phyloP scores from a whole-genome alignment of 345 rosid genomes.

The Jatropha curcas region DNA sequence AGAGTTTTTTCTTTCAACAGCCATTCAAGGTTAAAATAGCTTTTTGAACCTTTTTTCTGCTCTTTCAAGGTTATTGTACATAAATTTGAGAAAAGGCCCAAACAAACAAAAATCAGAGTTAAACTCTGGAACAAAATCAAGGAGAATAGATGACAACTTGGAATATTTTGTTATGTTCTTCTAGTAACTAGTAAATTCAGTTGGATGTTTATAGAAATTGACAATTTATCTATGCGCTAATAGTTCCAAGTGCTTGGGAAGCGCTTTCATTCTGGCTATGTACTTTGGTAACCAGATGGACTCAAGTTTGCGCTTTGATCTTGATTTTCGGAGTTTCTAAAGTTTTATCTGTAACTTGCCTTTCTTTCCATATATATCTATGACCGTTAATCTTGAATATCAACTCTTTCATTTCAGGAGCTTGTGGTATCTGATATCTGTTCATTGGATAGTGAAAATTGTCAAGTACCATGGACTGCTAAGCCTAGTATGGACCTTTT shows the following conservation, averaged over 20 bases:
- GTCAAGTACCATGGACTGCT: slow-evolving; percentile 62
- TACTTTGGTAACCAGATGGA: neutral
- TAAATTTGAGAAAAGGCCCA: neutral
- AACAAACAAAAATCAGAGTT: neutral
- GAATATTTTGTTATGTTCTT: neutral
- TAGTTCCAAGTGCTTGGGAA: no score
- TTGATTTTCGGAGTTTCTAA: neutral
- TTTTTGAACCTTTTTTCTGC: neutral
- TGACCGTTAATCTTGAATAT: neutral
- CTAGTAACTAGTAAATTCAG: neutral
- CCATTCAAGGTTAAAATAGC: neutral
- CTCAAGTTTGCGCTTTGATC: neutral
- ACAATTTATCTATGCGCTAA: neutral
- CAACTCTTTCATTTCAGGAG: slow-evolving; percentile 43
- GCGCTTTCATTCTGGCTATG: neutral
- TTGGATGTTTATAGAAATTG: neutral
- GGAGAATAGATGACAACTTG: neutral
- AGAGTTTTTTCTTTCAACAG: slow-evolving; percentile 15
- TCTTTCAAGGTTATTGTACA: neutral
- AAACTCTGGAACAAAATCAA: slow-evolving; percentile 1
- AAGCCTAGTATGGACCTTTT: slow-evolving; percentile 78
- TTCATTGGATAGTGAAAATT: slow-evolving; percentile 45
- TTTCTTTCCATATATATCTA: neutral
- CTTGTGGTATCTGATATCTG: slow-evolving; percentile 63
- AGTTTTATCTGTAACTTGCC: neutral